Percentiles rank a stretch among this genome's conserved stretches.
Evolutionary conservation across 306 rosid species (phyloP).

Genomic region (Acacia acuminata): DNA sequence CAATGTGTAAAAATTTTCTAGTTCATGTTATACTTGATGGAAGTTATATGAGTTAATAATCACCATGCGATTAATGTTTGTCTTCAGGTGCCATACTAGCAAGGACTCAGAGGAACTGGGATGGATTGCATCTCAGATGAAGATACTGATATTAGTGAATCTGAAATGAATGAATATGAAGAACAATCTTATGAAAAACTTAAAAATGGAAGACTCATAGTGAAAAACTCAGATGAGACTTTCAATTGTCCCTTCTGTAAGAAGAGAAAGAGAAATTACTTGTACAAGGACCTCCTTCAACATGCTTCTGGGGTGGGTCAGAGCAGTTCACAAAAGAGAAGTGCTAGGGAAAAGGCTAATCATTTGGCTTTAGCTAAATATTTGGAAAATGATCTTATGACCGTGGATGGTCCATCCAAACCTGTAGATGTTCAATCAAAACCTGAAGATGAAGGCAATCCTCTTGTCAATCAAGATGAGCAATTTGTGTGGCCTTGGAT

Average conservation of each 20-base stretch:
- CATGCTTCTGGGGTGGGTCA: conserved; percentile 96
- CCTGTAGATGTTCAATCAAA: conserved; percentile 48
- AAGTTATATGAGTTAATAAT: conserved; percentile 12
- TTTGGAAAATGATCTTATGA: conserved; percentile 58
- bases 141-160: conserved; percentile 57
- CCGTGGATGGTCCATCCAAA: conserved; percentile 49
- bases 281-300: conserved; percentile 66
- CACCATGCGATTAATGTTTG: conserved; percentile 13
- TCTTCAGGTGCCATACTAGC: conserved; percentile 41
- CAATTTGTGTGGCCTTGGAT: conserved; percentile 94
- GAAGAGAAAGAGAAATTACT: conserved; percentile 59
- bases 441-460: conserved; percentile 46
- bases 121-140: conserved; percentile 48
- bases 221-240: conserved; percentile 56
- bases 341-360: conserved; percentile 68
- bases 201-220: conserved; percentile 56
- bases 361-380: conserved; percentile 78
- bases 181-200: conserved; percentile 63
- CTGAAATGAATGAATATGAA: conserved; percentile 58
- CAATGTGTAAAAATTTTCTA: conserved; percentile 6
- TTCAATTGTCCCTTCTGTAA: conserved; percentile 82
- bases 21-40: conserved; percentile 9
- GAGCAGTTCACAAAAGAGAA: conserved; percentile 78
- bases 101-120: conserved; percentile 44
- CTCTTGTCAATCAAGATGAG: conserved; percentile 53